Evolutionary conservation across 2,329 filamentous ascomycete species (phyloP).

Genomic region (Aspergillus proliferans): DNA sequence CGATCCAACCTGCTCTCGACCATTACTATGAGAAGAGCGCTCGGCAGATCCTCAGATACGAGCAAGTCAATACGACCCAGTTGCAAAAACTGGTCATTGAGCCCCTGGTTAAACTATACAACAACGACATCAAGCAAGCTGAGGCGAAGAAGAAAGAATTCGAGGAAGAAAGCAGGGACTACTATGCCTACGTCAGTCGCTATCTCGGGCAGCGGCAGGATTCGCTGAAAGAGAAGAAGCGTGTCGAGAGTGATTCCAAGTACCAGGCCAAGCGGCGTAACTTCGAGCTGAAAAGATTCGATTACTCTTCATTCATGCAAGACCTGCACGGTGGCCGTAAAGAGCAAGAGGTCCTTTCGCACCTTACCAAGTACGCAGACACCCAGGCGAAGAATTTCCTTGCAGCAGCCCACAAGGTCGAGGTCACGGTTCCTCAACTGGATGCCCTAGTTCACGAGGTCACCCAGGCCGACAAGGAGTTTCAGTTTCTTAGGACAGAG

Average conservation of each 20-base stretch:
- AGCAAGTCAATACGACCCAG: constrained; percentile 74
- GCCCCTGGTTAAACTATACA: constrained; percentile 84
- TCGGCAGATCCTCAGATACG: constrained; percentile 79
- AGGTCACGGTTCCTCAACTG: constrained; percentile 77
- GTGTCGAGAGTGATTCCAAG: constrained; percentile 88
- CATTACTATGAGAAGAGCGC: constrained; percentile 98
- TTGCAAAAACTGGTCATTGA: constrained; percentile 93
- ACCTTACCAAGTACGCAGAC: constrained; percentile 90
- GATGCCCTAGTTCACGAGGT: constrained; percentile 85
- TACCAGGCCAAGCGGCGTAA: constrained; percentile 90
- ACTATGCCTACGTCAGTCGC: constrained; percentile 88
- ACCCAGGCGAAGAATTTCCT: constrained; percentile 80
- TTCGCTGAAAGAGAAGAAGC: constrained; percentile 94
- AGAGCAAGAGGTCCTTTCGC: constrained; percentile 91
- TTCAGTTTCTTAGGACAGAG: constrained; percentile 89
- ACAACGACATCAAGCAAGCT: constrained; percentile 93
- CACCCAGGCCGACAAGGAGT: constrained; percentile 91
- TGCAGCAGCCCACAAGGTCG: constrained; percentile 76
- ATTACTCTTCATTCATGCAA: constrained; percentile 98
- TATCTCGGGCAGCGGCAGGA: constrained; percentile 97
- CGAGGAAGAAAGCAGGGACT: constrained; percentile 97
- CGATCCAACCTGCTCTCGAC: constrained; percentile 92
- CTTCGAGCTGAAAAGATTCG: constrained; percentile 95
- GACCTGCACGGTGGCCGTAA: constrained; percentile 98
- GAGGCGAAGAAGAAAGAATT: constrained; percentile 97